These are phyloP conservation scores for Aspergillus egyptiacus DNA, from an alignment of 495 filamentous ascomycete genomes.

Conservation along the genomic window DNA sequence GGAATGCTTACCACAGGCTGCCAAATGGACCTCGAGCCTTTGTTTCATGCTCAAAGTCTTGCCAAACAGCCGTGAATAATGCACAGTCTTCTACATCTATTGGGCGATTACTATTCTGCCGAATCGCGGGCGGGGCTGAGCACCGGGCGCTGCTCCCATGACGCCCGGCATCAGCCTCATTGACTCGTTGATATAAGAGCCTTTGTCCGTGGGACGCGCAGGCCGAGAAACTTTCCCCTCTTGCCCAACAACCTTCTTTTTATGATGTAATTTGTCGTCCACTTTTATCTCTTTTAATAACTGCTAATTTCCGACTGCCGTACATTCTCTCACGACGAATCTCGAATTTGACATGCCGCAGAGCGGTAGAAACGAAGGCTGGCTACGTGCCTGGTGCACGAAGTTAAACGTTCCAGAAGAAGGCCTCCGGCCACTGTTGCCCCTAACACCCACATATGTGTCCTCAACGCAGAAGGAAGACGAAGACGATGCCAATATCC, in stretches of 20 bases:
- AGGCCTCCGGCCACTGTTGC: background rate
- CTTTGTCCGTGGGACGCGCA: background rate
- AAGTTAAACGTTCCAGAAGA: slow-evolving; percentile 1
- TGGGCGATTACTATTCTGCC: background rate
- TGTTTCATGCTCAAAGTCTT: slow-evolving; percentile 2
- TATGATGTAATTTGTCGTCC: background rate
- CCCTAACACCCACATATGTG: background rate
- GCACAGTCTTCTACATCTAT: background rate
- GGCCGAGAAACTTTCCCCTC: background rate
- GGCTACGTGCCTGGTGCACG: slow-evolving; percentile 11
- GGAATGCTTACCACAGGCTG: background rate
- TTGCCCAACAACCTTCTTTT: background rate
- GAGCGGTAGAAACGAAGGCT: slow-evolving; percentile 7
- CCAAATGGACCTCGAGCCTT: background rate
- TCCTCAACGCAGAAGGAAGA: background rate
- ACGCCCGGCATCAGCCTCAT: slow-evolving; percentile 1
- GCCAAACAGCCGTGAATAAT: background rate
- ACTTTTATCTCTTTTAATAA: background rate
- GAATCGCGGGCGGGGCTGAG: slow-evolving; percentile 6
- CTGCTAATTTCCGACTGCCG: no score
- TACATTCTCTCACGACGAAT: no score
- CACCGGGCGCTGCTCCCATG: slow-evolving; percentile 7
- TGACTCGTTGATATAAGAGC: background rate
- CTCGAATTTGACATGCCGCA: background rate
- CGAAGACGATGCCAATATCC: slow-evolving; percentile 6